Percentiles rank a stretch among this genome's conserved stretches.
Evolutionary conservation across 2,329 filamentous ascomycete species (phyloP).

Genomic region (Cercospora janseana): DNA sequence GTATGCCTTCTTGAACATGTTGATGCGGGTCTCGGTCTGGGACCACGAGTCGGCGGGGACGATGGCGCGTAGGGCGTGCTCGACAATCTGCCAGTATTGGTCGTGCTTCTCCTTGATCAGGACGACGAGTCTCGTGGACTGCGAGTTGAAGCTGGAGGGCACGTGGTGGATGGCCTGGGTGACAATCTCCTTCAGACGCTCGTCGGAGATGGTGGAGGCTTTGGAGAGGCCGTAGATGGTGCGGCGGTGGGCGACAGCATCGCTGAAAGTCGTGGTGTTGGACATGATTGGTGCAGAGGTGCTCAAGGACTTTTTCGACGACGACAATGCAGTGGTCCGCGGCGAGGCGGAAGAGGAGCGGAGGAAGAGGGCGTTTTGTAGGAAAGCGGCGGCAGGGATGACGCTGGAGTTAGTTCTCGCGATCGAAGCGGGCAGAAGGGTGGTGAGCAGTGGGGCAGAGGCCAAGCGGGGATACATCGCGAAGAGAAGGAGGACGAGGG

Average conservation of each 20-base stretch:
- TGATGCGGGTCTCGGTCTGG: constrained; percentile 50
- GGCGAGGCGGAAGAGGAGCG: neutral
- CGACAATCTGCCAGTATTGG: constrained; percentile 77
- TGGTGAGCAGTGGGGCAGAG: constrained; percentile 2
- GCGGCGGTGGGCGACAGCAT: constrained; percentile 66
- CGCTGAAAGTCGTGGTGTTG: constrained; percentile 52
- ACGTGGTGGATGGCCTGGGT: constrained; percentile 62
- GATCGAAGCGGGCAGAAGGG: constrained; percentile 4
- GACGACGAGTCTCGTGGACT: constrained; percentile 74
- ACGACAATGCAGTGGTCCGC: no score
- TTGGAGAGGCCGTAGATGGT: constrained; percentile 52
- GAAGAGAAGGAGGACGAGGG: neutral
- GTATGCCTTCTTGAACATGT: constrained; percentile 67
- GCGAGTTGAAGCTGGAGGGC: constrained; percentile 85
- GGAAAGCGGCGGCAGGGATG: neutral
- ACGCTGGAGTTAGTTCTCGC: neutral
- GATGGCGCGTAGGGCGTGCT: constrained; percentile 63
- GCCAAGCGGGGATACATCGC: neutral
- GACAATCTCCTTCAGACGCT: constrained; percentile 65
- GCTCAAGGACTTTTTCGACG: neutral
- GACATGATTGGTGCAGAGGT: constrained; percentile 38
- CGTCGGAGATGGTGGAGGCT: constrained; percentile 67
- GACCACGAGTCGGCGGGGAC: constrained; percentile 66
- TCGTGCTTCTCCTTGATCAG: constrained; percentile 81
- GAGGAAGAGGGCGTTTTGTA: constrained; percentile 4